phyloP scores from a whole-genome alignment of 2,329 filamentous ascomycete genomes.

The Coniochaeta hoffmannii region DNA sequence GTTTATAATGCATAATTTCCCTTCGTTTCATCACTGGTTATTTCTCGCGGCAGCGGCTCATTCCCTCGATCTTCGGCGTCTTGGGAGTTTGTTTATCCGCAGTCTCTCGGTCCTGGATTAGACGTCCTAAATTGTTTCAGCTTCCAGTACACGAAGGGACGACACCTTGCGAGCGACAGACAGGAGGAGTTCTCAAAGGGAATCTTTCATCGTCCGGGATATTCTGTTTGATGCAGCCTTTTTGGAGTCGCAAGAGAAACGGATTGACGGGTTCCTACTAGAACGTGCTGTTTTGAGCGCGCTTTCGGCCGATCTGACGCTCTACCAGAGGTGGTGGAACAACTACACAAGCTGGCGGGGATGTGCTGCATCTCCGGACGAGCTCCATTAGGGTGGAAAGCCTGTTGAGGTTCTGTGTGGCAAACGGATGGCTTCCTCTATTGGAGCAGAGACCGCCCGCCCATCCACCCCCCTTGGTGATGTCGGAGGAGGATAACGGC shows the following conservation, averaged over 20 bases:
- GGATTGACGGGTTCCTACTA: neutral
- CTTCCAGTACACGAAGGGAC: neutral
- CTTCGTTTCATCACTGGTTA: neutral
- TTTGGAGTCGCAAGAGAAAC: neutral
- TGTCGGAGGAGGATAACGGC: neutral
- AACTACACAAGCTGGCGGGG: neutral
- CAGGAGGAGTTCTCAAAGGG: neutral
- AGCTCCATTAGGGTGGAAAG: neutral
- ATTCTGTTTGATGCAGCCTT: neutral
- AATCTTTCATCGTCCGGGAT: neutral
- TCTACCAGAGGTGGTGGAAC: neutral
- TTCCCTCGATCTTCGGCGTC: neutral
- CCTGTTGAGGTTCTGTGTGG: neutral
- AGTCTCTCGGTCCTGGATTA: neutral
- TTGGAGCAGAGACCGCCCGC: neutral
- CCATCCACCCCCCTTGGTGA: neutral
- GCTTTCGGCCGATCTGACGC: neutral
- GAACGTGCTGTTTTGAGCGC: neutral
- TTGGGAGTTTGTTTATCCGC: neutral
- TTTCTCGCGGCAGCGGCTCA: neutral
- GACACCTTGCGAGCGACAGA: neutral
- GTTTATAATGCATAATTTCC: slow-evolving; percentile 3
- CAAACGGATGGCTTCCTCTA: neutral
- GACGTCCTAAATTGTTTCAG: neutral
- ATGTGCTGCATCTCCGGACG: neutral